Evolutionary conservation across 441 rosid species (phyloP).

Genomic region (Erodium moschatum): DNA sequence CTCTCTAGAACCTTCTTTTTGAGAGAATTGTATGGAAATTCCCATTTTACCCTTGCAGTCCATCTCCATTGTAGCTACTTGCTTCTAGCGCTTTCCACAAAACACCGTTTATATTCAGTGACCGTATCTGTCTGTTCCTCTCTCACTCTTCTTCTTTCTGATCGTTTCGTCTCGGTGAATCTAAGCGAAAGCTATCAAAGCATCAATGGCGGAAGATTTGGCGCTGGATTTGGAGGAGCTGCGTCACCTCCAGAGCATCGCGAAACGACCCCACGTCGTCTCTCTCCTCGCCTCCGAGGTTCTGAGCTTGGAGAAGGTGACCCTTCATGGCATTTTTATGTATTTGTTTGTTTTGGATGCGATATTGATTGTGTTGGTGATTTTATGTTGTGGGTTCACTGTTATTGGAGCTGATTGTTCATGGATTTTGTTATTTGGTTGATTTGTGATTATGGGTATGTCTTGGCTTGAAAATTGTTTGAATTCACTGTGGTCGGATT

Average conservation of each 20-base stretch:
- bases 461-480: too few species aligned
- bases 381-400: neutral
- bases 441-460: neutral
- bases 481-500: neutral
- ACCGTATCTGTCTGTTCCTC: neutral
- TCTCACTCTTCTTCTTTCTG: neutral
- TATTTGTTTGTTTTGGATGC: neutral
- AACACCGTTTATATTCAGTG: neutral
- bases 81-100: neutral
- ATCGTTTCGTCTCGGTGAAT: neutral
- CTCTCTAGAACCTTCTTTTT: neutral
- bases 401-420: neutral
- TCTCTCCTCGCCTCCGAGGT: constrained; percentile 59
- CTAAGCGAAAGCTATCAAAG: neutral
- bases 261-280: constrained; percentile 63
- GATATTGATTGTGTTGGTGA: neutral
- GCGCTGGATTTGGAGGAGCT: constrained; percentile 71
- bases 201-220: constrained; percentile 53
- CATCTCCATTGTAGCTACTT: neutral
- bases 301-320: constrained; percentile 59
- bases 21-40: neutral
- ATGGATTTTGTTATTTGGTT: neutral
- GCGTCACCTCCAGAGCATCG: constrained; percentile 49
- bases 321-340: too few species aligned
- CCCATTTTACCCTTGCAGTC: neutral